Evolutionary conservation across 768 basidiomycete genomes (phyloP), one percentile per base, ranked within the genome.

Genomic region (Pluteus cervinus): DNA sequence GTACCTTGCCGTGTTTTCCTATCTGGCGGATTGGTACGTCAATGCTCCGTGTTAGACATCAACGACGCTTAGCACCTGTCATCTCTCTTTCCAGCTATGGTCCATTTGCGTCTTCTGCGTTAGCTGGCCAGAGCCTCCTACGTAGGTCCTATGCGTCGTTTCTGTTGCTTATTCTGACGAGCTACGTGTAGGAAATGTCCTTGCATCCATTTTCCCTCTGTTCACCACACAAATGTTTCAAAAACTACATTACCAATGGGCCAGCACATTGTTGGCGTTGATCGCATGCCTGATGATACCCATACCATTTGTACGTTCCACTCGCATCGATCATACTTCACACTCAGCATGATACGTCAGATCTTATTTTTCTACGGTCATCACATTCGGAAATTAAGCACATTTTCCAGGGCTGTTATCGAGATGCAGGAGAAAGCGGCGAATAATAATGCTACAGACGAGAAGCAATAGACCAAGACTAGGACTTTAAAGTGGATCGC

Each of bases 201-300:
- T 64, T 1, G 75, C 62, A 1, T 65, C 64, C 9, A 65, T 61
- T 8, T 84, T 85, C 55, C 75, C 81, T 0, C 64, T 85, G 7
- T 83, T 83, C 56, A 75, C 76, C 6, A 54, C 63, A 12, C 70
- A 65, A 34, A 79, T 83, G 76, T 81, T 75, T 53, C 51, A 55
- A 2, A 58, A 53, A 1, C 63, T 86, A 22, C 70, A 65, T 11
- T 77, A 75, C 40, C 68, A 66, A 43, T 82, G 81, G 73, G 76
- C 77, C 1, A 73, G 70, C 43, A 76, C 72, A 8, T 57, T 79
- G 1, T 75, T 78, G 46, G 75, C 66, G 1, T 64, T 65, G 20
- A 55, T 83, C 22, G 75, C 74, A 4, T 51, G 61, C 14, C 29
- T 71, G 2, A 66, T 84, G 60, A 62, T 76, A n/a, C 70, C 75